Evolutionary conservation across 345 rosid species (phyloP).

Genomic region (Pseudoturritis turrita): DNA sequence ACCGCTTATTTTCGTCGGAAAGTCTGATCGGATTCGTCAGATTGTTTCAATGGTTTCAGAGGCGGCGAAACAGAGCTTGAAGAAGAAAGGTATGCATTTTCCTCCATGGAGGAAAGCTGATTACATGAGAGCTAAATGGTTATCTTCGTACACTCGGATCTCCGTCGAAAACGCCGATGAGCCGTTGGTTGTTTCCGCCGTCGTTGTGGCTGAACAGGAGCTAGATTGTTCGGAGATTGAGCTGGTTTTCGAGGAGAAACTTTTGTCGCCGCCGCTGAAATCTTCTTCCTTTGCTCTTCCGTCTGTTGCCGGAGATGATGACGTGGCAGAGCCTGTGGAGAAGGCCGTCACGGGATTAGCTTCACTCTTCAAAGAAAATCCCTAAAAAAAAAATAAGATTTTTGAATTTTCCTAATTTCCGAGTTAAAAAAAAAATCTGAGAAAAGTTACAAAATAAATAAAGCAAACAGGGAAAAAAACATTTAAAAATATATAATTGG

Average conservation of each 20-base stretch:
- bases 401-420: conserved; percentile 28
- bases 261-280: conserved; percentile 7
- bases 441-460: background rate
- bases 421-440: background rate
- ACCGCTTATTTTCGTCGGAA: conserved; percentile 81
- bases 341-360: conserved; percentile 75
- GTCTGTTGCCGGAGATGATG: conserved; percentile 6
- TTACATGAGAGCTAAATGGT: conserved; percentile 85
- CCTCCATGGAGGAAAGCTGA: conserved; percentile 93
- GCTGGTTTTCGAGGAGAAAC: conserved; percentile 49
- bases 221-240: conserved; percentile 38
- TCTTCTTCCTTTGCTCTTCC: background rate
- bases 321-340: conserved; percentile 34
- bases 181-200: background rate
- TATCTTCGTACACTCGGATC: conserved; percentile 50
- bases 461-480: background rate
- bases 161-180: conserved; percentile 4
- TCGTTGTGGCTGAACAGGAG: conserved; percentile 16
- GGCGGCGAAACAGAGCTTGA: conserved; percentile 84
- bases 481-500: background rate
- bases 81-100: conserved; percentile 85
- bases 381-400: conserved; percentile 32
- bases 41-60: conserved; percentile 69
- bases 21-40: conserved; percentile 66
- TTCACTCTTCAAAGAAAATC: conserved; percentile 61